phyloP scores from a whole-genome alignment of 192 early-diverging fungal genomes.

The Pilaira anomala region DNA sequence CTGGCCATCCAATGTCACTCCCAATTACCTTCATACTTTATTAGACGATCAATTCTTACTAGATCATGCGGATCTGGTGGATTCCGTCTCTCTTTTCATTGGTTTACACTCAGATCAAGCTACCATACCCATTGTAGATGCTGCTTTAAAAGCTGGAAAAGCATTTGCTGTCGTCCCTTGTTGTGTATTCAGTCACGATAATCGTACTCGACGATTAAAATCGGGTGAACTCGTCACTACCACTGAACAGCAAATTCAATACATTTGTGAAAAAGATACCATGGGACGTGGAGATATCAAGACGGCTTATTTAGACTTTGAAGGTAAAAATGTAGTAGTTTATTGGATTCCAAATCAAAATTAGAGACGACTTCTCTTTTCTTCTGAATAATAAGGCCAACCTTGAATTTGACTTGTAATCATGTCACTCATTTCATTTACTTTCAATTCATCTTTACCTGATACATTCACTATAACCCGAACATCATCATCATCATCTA shows the following conservation, averaged over 20 bases:
- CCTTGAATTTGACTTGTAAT: constrained; percentile 16
- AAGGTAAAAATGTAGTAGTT: constrained; percentile 35
- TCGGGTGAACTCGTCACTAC: constrained; percentile 36
- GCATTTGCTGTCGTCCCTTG: constrained; percentile 60
- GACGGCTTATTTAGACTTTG: constrained; percentile 32
- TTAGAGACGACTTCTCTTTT: constrained; percentile 16
- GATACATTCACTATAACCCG: constrained; percentile 47
- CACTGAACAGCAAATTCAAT: constrained; percentile 44
- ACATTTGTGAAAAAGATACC: constrained; percentile 39
- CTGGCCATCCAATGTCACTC: constrained; percentile 25
- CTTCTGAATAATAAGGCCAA: constrained; percentile 9
- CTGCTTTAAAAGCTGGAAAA: constrained; percentile 40
- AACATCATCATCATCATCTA: constrained; percentile 1
- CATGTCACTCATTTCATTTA: constrained; percentile 28
- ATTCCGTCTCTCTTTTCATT: constrained; percentile 42
- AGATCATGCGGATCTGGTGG: constrained; percentile 24
- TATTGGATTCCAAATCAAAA: constrained; percentile 24
- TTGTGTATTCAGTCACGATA: constrained; percentile 56
- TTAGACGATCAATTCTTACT: constrained; percentile 39
- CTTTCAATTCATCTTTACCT: constrained; percentile 34
- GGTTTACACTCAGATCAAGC: constrained; percentile 60
- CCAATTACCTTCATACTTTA: constrained; percentile 18
- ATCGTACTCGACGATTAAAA: constrained; percentile 41
- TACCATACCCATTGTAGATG: constrained; percentile 56
- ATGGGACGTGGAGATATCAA: not conserved